Evolutionary conservation across 495 filamentous ascomycete species (phyloP).

Genomic region (Penicillium angulare): DNA sequence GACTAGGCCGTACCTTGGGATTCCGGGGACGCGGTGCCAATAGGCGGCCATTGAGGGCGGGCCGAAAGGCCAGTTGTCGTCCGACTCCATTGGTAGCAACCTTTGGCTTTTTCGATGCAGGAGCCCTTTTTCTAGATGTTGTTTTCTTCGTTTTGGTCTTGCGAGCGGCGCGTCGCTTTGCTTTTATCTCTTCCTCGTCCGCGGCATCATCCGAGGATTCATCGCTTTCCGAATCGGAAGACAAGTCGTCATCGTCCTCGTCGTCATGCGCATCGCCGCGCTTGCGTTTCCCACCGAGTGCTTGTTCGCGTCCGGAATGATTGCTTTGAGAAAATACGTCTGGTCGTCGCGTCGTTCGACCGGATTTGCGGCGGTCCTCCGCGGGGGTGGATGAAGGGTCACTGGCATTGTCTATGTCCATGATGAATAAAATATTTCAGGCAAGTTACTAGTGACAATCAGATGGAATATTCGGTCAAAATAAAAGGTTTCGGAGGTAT

Average conservation of each 20-base stretch:
- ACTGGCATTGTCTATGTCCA: slow-evolving; percentile 38
- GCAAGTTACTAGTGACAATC: neutral
- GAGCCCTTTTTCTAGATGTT: slow-evolving; percentile 29
- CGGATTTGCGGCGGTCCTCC: slow-evolving; percentile 71
- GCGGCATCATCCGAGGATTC: slow-evolving; percentile 54
- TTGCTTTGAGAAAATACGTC: slow-evolving; percentile 57
- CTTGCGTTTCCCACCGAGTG: slow-evolving; percentile 53
- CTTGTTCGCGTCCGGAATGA: slow-evolving; percentile 29
- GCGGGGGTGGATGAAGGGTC: slow-evolving; percentile 35
- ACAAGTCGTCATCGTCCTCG: slow-evolving; percentile 54
- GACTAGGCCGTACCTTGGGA: slow-evolving; percentile 60
- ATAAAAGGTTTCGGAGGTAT: neutral
- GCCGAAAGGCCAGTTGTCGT: slow-evolving; percentile 50
- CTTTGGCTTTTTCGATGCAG: slow-evolving; percentile 53
- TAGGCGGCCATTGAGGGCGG: slow-evolving; percentile 44
- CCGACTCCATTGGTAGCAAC: slow-evolving; percentile 56
- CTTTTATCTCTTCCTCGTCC: slow-evolving; percentile 66
- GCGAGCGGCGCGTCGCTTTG: slow-evolving; percentile 48
- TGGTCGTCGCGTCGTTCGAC: slow-evolving; percentile 74
- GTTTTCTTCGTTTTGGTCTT: slow-evolving; percentile 63
- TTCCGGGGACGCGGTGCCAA: slow-evolving; percentile 46
- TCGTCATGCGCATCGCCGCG: slow-evolving; percentile 40
- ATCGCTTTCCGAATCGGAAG: slow-evolving; percentile 51
- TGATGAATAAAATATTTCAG: slow-evolving; percentile 7
- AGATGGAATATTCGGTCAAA: neutral